Conservation (phyloP, 2,329 filamentous ascomycete genomes). For the Xylariaceae sp. region DNA sequence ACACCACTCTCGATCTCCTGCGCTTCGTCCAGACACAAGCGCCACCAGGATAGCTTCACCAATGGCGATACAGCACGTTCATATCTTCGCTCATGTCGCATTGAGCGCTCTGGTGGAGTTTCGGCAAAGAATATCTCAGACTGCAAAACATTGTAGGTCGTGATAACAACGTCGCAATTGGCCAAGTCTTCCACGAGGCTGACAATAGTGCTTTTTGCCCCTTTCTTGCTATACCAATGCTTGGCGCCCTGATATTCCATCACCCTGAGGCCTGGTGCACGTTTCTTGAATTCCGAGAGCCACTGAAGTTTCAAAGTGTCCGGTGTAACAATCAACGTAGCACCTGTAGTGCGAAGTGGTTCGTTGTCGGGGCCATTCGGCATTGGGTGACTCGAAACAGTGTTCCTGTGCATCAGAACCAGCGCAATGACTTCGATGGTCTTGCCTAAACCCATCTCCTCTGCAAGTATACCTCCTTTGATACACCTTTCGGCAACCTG, state of each 20-base stretch:
- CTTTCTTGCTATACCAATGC: slow-evolving; percentile 15
- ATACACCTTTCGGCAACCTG: slow-evolving; percentile 32
- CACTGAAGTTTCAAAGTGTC: slow-evolving; percentile 52
- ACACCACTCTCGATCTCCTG: slow-evolving; percentile 93
- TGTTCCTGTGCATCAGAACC: slow-evolving; percentile 56
- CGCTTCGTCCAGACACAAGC: slow-evolving; percentile 69
- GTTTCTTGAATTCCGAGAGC: slow-evolving; percentile 50
- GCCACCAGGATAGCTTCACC: slow-evolving; percentile 79
- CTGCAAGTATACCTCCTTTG: slow-evolving; percentile 60
- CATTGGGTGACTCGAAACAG: slow-evolving; percentile 5
- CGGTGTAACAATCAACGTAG: slow-evolving; percentile 57
- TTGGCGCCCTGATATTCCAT: slow-evolving; percentile 49
- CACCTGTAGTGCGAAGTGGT: slow-evolving; percentile 39
- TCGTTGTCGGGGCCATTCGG: slow-evolving; percentile 6
- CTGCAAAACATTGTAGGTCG: slow-evolving; percentile 64
- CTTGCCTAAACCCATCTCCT: slow-evolving; percentile 81
- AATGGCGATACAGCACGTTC: slow-evolving; percentile 65
- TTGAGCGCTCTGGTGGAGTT: slow-evolving; percentile 59
- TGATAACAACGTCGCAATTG: slow-evolving; percentile 51
- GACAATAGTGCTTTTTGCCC: neutral
- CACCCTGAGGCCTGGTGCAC: slow-evolving; percentile 50
- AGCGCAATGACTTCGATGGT: slow-evolving; percentile 69
- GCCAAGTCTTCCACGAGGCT: slow-evolving; percentile 37
- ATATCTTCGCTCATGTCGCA: slow-evolving; percentile 59
- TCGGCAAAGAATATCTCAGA: slow-evolving; percentile 72